A percentile compares a stretch with the other conserved stretches of the same genome.
These are phyloP conservation scores for Carex pumila DNA, from an alignment of 176 grass and related monocot species.

Conservation along the genomic window DNA sequence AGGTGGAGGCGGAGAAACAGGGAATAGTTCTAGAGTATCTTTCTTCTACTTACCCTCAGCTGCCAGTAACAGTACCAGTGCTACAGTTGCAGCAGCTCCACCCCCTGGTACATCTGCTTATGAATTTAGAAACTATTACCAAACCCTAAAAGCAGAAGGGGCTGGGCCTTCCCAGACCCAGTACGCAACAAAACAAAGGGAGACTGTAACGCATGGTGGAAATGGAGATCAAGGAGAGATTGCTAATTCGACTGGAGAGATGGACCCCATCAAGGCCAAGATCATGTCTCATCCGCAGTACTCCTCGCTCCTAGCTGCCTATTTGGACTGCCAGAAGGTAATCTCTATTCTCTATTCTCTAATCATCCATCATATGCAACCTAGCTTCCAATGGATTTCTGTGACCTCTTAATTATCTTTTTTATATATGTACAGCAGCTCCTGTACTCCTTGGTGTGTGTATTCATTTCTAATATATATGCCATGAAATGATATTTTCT, in stretches of 20 bases:
- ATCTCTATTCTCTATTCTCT: background rate
- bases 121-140: conserved; percentile 19
- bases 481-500: background rate
- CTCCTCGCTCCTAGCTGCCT: conserved; percentile 45
- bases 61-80: conserved; percentile 2
- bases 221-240: conserved; percentile 26
- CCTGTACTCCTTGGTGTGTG: background rate
- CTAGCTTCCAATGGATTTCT: background rate
- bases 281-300: conserved; percentile 93
- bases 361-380: background rate
- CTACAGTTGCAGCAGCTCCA: conserved; percentile 21
- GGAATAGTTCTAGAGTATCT: conserved; percentile 35
- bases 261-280: conserved; percentile 51
- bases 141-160: conserved; percentile 17
- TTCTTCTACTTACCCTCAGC: conserved; percentile 50
- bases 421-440: background rate
- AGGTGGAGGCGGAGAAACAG: conserved; percentile 28
- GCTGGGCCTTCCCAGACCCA: conserved; percentile 20
- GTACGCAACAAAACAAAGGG: conserved; percentile 9
- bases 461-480: background rate
- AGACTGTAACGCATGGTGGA: background rate
- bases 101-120: conserved; percentile 17
- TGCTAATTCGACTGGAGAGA: conserved; percentile 24
- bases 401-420: background rate
- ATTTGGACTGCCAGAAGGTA: conserved; percentile 89